Percentiles rank a stretch among this genome's conserved stretches.
Evolutionary conservation across 78 protist genomes (phyloP).

Genomic region (Dictyostelium firmibasis): DNA sequence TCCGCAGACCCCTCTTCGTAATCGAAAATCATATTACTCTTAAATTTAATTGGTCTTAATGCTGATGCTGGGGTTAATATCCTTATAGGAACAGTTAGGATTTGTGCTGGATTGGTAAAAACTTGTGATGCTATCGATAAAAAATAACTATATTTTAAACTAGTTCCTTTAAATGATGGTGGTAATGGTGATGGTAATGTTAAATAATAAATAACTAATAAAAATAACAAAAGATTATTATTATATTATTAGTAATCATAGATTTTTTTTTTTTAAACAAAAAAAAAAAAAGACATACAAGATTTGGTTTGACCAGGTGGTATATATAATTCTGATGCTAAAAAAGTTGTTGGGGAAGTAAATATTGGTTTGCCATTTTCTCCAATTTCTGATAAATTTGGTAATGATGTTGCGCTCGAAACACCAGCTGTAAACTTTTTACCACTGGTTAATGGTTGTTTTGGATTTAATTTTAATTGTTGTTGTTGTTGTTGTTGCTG

Average conservation of each 20-base stretch:
- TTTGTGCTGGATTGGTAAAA: conserved; percentile 69
- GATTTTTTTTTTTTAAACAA: too few relatives aligned
- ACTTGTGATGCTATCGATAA: conserved; percentile 72
- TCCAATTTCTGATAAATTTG: conserved; percentile 45
- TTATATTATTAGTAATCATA: too few relatives aligned
- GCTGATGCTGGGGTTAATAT: conserved; percentile 66
- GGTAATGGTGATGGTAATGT: conserved; percentile 78
- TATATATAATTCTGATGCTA: conserved; percentile 50
- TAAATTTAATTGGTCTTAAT: conserved; percentile 31
- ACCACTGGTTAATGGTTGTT: neutral
- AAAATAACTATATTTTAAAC: conserved; percentile 62
- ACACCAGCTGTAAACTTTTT: conserved; percentile 16
- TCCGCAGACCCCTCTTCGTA: conserved; percentile 68
- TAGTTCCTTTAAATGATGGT: conserved; percentile 75
- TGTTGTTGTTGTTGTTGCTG: neutral
- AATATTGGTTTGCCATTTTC: conserved; percentile 54
- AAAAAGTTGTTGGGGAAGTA: conserved; percentile 71
- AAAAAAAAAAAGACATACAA: conserved; percentile 13
- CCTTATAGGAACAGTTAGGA: conserved; percentile 65
- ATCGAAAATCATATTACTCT: conserved; percentile 24
- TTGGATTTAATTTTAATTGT: neutral
- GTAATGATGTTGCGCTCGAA: conserved; percentile 61
- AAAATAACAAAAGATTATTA: neutral
- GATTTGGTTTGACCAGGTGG: conserved; percentile 68
- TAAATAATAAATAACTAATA: conserved; percentile 63